phyloP scores from a whole-genome alignment of 257 asterid species.

The Capsicum baccatum region DNA sequence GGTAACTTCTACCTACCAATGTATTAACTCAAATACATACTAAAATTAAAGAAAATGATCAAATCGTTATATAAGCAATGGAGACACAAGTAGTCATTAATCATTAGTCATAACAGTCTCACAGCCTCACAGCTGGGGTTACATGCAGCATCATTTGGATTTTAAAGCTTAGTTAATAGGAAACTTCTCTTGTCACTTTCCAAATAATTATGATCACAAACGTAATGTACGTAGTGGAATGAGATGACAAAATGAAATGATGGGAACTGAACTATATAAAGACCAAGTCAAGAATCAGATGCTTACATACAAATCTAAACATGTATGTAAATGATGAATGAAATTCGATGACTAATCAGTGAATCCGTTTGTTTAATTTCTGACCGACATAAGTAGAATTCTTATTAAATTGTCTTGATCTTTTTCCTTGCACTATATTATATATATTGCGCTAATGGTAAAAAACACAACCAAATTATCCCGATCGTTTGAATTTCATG shows the following conservation, averaged over 20 bases:
- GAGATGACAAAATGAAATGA: conserved; percentile 5
- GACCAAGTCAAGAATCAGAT: conserved; percentile 12
- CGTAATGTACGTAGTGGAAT: background rate
- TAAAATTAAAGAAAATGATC: too few relatives aligned
- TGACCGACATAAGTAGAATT: background rate
- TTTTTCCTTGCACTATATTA: background rate
- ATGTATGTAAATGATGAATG: background rate
- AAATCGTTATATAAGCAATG: background rate
- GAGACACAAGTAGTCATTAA: background rate
- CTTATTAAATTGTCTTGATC: background rate
- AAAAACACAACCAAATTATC: too few relatives aligned
- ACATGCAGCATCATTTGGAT: background rate
- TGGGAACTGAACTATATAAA: background rate
- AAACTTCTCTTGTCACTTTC: conserved; percentile 1
- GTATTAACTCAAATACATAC: too few relatives aligned
- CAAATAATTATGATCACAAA: background rate
- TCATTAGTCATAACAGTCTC: background rate
- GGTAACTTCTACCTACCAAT: too few relatives aligned
- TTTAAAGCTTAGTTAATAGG: background rate
- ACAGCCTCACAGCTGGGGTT: background rate
- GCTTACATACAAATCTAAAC: background rate
- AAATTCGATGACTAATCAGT: background rate
- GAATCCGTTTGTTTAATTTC: background rate
- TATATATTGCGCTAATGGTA: too few relatives aligned
- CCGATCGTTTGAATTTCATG: too few relatives aligned